Conservation (phyloP, 768 basidiomycete genomes). For the Cystofilobasidium bisporidii region DNA sequence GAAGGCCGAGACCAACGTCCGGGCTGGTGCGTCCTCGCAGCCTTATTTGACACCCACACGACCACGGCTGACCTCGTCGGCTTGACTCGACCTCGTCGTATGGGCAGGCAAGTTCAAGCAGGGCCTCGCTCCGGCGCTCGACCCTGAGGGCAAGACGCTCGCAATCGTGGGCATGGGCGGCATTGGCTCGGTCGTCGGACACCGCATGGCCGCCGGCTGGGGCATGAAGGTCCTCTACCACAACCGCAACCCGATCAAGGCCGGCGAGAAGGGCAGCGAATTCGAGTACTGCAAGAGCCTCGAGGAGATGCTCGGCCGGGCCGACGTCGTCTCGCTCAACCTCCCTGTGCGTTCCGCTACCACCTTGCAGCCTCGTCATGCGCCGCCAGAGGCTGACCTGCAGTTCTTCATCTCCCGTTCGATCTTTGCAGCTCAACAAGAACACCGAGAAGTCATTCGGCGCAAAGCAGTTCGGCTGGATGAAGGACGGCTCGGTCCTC, state of each 20-base stretch:
- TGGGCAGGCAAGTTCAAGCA: conserved; percentile 36
- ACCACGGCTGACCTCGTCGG: too few relatives aligned
- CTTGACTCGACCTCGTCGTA: too few relatives aligned
- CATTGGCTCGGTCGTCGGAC: conserved; percentile 45
- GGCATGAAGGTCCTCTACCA: conserved; percentile 81
- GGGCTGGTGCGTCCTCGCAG: conserved; percentile 23
- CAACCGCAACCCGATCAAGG: conserved; percentile 44
- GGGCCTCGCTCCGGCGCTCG: conserved; percentile 33
- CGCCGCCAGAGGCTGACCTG: background rate
- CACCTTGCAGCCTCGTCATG: too few relatives aligned
- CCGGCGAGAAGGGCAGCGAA: conserved; percentile 38
- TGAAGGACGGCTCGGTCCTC: conserved; percentile 27
- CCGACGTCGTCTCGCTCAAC: conserved; percentile 79
- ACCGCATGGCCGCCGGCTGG: conserved; percentile 51
- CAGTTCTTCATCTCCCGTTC: background rate
- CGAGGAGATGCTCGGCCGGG: conserved; percentile 54
- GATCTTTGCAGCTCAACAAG: conserved; percentile 20
- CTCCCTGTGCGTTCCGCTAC: conserved; percentile 55
- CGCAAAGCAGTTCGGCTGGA: conserved; percentile 27
- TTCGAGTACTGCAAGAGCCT: conserved; percentile 64
- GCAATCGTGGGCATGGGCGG: conserved; percentile 44
- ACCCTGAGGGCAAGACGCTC: conserved; percentile 38
- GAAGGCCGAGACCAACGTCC: conserved; percentile 49
- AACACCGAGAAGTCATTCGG: conserved; percentile 29
- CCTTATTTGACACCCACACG: too few relatives aligned